These are phyloP conservation scores for Ophiocordyceps sinensis DNA, from an alignment of 2,329 filamentous ascomycete species.

Conservation along the genomic window DNA sequence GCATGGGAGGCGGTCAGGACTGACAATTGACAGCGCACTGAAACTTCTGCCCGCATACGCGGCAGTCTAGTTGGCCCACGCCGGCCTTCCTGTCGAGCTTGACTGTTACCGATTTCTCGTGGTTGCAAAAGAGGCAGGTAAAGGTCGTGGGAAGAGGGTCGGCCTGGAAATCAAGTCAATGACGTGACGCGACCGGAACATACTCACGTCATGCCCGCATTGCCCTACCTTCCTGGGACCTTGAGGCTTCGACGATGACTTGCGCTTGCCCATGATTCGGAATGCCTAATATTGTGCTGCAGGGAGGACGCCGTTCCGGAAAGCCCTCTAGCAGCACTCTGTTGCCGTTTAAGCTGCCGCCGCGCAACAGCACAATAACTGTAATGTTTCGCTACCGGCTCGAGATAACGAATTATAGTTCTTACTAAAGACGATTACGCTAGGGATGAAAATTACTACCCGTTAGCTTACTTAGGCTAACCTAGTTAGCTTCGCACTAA, in stretches of 20 bases:
- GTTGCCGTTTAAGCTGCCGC: no score
- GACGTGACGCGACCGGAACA: no score
- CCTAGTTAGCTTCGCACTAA: no score
- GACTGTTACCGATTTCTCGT: constrained; percentile 82
- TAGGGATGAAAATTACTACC: no score
- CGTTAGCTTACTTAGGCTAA: no score
- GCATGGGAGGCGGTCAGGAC: constrained; percentile 10
- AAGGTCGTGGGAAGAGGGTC: constrained; percentile 72
- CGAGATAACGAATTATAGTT: no score
- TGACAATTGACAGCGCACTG: constrained; percentile 87
- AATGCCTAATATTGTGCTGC: neutral
- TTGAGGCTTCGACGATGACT: constrained; percentile 68
- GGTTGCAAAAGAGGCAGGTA: constrained; percentile 95
- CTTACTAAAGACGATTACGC: no score
- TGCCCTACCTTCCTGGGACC: constrained; percentile 62
- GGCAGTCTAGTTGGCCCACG: constrained; percentile 74
- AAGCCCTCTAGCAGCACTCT: neutral
- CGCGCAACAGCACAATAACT: no score
- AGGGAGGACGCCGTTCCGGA: neutral
- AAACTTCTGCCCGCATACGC: constrained; percentile 85
- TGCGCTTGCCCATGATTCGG: constrained; percentile 68
- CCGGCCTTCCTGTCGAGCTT: constrained; percentile 90
- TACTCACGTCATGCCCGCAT: no score
- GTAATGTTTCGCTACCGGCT: no score
- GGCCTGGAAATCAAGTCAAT: constrained; percentile 27